Evolutionary conservation across 768 basidiomycete genomes (phyloP).

Genomic region (Agaricus sinodeliciosus): DNA sequence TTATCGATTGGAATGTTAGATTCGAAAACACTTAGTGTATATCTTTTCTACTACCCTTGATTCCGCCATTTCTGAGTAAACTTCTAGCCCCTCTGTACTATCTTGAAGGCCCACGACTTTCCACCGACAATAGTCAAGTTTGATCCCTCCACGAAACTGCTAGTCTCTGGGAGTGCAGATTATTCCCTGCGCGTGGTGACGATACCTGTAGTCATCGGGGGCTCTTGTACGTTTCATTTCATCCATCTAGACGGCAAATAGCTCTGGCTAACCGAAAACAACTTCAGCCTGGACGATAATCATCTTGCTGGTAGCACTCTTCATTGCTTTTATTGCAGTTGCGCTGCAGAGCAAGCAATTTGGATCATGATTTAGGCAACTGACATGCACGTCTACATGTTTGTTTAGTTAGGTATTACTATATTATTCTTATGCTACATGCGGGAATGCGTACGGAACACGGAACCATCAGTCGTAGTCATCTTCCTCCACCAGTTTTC

Average conservation of each 20-base stretch:
- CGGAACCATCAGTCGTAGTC: constrained; percentile 59
- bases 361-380: background rate
- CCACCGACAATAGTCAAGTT: constrained; percentile 87
- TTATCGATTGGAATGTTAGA: constrained; percentile 81
- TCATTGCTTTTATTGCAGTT: constrained; percentile 37
- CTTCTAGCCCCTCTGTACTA: constrained; percentile 75
- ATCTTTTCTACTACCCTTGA: constrained; percentile 16
- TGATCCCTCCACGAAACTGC: constrained; percentile 71
- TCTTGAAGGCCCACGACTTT: constrained; percentile 93
- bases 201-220: constrained; percentile 30
- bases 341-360: constrained; percentile 23
- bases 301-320: constrained; percentile 33
- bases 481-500: constrained; percentile 81
- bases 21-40: constrained; percentile 66
- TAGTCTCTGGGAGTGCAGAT: constrained; percentile 89
- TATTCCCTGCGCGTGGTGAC: constrained; percentile 73
- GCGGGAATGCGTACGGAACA: constrained; percentile 3
- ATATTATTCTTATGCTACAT: constrained; percentile 13
- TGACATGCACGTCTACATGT: background rate
- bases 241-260: background rate
- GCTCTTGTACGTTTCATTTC: constrained; percentile 40
- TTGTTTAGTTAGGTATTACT: too few relatives aligned
- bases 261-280: constrained; percentile 8
- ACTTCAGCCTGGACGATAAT: constrained; percentile 31
- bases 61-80: background rate